Evolutionary conservation across 2,329 filamentous ascomycete species (phyloP), one percentile per base, ranked within the genome.

Genomic region (Fusarium odoratissimum): DNA sequence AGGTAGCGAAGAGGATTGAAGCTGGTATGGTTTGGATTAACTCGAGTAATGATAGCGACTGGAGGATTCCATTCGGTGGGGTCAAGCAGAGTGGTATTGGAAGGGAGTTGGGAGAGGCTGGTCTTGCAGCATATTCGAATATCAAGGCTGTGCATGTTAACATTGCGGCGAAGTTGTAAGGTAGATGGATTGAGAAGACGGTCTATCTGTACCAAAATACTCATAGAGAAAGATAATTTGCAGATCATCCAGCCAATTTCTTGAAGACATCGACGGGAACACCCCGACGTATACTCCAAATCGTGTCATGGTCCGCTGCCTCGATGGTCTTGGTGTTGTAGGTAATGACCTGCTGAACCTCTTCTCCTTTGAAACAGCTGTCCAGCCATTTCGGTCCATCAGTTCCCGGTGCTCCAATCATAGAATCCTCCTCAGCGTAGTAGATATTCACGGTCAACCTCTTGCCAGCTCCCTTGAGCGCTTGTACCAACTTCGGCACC

Each of bases 21-120:
- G 85, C 89, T 2, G 90, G 90, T 35, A 87, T 86, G 84, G 85
- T 87, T 17, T 87, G 85, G 86, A 83, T 88, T 66, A 88, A 88
- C 75, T 84, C 82, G 0, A 83, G 81, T 9, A 84, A 85, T 44
- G 84, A 86, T 45, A 83, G 80, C 0, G 84, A 86, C 30, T 80
- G 83, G 60, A 76, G 83, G 6, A 80, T 86, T 38, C 84, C 84
- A 0, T 86, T 86, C 63, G 84, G 84, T 9, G 84, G 84, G 6
- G 81, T 85, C 16, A 86, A 86, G 78, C 84, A 86, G 77, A 86
- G 84, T 54, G 84, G 84, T n/a, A 83, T 86, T 33, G 84, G 84
- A 1, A 76, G 84, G 11, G 84, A 86, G 60, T 71, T 85, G 21
- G 84, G 84, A 48, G 84, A 86, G 74, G 84, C 84, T 9, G 84